A percentile compares a stretch with the other conserved stretches of the same genome.
phyloP scores from a whole-genome alignment of 2,329 filamentous ascomycete species.

The Cadophora sp. region DNA sequence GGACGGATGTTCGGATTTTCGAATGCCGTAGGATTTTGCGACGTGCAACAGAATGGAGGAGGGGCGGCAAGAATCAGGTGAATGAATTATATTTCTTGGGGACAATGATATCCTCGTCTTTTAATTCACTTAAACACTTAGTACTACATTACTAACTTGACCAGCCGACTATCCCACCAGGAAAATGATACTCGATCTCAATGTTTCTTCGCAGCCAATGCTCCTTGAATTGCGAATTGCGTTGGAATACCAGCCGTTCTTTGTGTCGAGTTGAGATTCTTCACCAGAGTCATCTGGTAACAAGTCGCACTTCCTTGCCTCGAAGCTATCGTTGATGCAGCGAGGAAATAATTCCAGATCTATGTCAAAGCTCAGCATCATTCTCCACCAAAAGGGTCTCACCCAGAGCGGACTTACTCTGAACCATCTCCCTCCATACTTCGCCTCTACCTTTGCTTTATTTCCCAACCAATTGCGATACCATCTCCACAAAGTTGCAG shows the following conservation, averaged over 20 bases:
- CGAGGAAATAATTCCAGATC: slow-evolving; percentile 94
- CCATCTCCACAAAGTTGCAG: slow-evolving; percentile 74
- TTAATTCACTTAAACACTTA: too few relatives aligned
- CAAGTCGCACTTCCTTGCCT: slow-evolving; percentile 85
- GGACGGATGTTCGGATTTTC: slow-evolving; percentile 13
- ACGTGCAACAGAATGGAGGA: slow-evolving; percentile 1
- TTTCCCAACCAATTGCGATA: slow-evolving; percentile 78
- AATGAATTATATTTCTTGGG: not conserved
- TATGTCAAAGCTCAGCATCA: not conserved
- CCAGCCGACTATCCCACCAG: too few relatives aligned
- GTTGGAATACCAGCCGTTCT: slow-evolving; percentile 75
- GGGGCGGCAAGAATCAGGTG: not conserved
- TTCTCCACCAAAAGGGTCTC: not conserved
- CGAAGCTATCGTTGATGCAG: slow-evolving; percentile 82
- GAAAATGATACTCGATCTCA: not conserved
- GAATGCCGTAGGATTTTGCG: slow-evolving; percentile 4
- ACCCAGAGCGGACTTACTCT: slow-evolving; percentile 45
- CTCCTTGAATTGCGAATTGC: slow-evolving; percentile 73
- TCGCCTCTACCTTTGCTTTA: slow-evolving; percentile 71
- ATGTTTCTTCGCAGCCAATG: slow-evolving; percentile 45
- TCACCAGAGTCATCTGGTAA: slow-evolving; percentile 86
- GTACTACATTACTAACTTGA: too few relatives aligned
- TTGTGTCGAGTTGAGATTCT: slow-evolving; percentile 89
- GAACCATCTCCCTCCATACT: slow-evolving; percentile 74
- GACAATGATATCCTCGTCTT: not conserved